Evolutionary conservation across 768 basidiomycete species (phyloP).

Genomic region (Amanita inopinata): DNA sequence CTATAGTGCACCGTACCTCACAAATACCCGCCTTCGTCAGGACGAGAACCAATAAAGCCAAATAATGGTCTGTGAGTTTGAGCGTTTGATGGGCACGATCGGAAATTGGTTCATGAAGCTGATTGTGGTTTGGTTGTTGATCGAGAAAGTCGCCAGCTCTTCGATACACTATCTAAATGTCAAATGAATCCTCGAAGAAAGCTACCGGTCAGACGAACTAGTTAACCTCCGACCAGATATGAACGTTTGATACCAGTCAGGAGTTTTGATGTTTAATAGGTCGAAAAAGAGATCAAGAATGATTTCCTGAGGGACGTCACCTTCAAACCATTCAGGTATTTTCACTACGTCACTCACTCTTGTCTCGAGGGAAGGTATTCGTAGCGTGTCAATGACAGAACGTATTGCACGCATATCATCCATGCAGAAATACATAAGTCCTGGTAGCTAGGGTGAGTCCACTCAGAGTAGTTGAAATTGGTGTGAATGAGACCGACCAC

Average conservation of each 20-base stretch:
- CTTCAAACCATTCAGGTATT: neutral
- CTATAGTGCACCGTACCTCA: constrained; percentile 46
- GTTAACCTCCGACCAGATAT: constrained; percentile 83
- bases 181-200: neutral
- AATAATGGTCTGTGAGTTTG: constrained; percentile 88
- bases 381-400: constrained; percentile 74
- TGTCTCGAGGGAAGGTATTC: constrained; percentile 81
- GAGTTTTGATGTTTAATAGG: constrained; percentile 82
- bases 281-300: constrained; percentile 93
- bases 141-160: constrained; percentile 26
- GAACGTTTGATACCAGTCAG: constrained; percentile 90
- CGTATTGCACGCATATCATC: constrained; percentile 80
- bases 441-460: constrained; percentile 22
- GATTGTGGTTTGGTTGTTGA: constrained; percentile 20
- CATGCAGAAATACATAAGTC: constrained; percentile 90
- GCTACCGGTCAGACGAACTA: constrained; percentile 36
- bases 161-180: constrained; percentile 46
- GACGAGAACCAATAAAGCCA: constrained; percentile 74
- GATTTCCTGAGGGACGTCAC: constrained; percentile 53
- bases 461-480: neutral
- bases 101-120: constrained; percentile 19
- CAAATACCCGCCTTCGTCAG: constrained; percentile 82
- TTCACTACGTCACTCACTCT: constrained; percentile 43
- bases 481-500: constrained; percentile 46
- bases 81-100: constrained; percentile 49